Conservation (phyloP, 1,139 yeast genomes). For the Suhomyces bribrorum region DNA sequence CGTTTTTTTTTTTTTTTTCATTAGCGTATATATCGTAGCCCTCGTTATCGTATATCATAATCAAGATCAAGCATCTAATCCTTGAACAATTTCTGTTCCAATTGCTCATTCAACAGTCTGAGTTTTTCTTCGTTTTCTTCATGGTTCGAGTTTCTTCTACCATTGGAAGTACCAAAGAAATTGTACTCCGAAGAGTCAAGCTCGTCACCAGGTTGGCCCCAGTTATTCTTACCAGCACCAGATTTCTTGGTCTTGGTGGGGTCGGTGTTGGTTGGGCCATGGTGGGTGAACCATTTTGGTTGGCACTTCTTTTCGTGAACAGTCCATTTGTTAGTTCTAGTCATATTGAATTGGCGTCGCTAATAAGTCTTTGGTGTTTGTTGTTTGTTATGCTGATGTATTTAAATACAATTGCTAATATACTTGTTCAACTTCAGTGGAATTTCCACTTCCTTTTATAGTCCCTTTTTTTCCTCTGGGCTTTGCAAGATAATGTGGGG, state of each 20-base stretch:
- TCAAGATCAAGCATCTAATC: constrained; percentile 1
- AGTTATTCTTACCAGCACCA: constrained; percentile 81
- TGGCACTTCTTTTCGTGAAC: constrained; percentile 59
- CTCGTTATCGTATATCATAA: background rate
- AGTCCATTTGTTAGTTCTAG: constrained; percentile 85
- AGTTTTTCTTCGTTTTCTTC: constrained; percentile 29
- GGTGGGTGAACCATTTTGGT: constrained; percentile 76
- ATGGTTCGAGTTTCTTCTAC: constrained; percentile 48
- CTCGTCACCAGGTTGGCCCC: constrained; percentile 76
- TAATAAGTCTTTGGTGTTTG: no score
- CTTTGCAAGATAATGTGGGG: constrained; percentile 5
- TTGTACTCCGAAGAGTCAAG: constrained; percentile 29
- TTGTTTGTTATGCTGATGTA: background rate
- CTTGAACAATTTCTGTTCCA: constrained; percentile 21
- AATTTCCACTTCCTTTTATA: constrained; percentile 13
- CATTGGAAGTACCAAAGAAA: constrained; percentile 27
- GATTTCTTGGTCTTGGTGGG: constrained; percentile 79
- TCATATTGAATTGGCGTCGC: constrained; percentile 61
- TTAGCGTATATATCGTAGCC: constrained; percentile 3
- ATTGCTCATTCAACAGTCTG: constrained; percentile 24
- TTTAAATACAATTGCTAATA: background rate
- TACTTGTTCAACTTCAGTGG: background rate
- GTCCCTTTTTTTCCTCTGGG: constrained; percentile 2
- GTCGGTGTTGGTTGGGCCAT: constrained; percentile 63
- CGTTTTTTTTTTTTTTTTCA: no score